These are phyloP conservation scores for Salix arbutifolia DNA, from an alignment of 345 rosid genomes.

Conservation along the genomic window DNA sequence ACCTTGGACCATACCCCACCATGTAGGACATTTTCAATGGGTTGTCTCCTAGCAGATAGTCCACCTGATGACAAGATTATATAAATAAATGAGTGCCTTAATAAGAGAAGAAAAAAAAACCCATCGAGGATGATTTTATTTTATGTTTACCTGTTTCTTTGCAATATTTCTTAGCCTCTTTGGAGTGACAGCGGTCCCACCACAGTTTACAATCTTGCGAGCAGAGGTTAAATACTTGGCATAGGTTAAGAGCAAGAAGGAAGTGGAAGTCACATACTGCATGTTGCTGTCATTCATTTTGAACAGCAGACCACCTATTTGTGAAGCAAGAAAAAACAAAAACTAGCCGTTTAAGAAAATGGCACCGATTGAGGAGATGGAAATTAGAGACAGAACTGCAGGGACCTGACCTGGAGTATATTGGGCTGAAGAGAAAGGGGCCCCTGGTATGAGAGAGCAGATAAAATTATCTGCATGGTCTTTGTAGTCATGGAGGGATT, in stretches of 20 bases:
- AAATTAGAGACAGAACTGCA: neutral
- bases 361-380: neutral
- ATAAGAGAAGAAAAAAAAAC: neutral
- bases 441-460: conserved; percentile 86
- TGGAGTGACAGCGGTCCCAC: conserved; percentile 41
- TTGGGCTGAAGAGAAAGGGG: conserved; percentile 68
- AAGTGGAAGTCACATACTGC: conserved; percentile 58
- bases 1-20: conserved; percentile 30
- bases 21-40: conserved; percentile 28
- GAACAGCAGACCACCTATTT: conserved; percentile 37
- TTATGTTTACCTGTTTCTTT: conserved; percentile 34
- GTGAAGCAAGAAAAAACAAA: neutral
- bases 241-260: conserved; percentile 53
- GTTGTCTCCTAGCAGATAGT: conserved; percentile 29
- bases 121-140: neutral
- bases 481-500: conserved; percentile 80
- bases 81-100: neutral
- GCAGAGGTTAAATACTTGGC: conserved; percentile 50
- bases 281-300: conserved; percentile 51
- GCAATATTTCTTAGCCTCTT: conserved; percentile 45
- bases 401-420: conserved; percentile 70
- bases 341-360: neutral
- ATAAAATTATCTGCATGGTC: conserved; percentile 94
- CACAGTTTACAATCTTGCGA: conserved; percentile 43
- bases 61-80: conserved; percentile 10